Evolutionary conservation across 257 asterid species (phyloP), one percentile per base, ranked within the genome.

Genomic region (Leonotis leonurus): DNA sequence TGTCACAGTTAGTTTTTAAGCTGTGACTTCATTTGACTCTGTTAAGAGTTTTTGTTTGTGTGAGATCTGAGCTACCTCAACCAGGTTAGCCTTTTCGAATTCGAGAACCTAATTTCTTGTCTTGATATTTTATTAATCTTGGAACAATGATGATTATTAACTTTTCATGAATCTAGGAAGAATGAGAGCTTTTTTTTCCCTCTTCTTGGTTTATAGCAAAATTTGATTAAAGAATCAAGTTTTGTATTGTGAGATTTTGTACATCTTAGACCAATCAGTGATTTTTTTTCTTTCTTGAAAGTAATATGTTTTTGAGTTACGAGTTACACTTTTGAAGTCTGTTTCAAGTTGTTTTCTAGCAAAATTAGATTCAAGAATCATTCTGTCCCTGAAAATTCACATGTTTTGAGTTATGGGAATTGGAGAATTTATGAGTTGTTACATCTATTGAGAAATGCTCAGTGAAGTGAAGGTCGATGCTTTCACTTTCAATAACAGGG

Each of bases 31-130:
- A 46, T 9, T 55, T 40, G 68, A 61, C 71, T 48, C 56, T 43
- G 21, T 11, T 6, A 14, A 8, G 30, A 40, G 37, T n/a, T 27
- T 40, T 18, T 13, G 27, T 53, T 40, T 12, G 58, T 10, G 48
- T 43, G 77, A 70, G 79, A 75, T 79, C 81, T 48, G 73, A 40
- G 62, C 66, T n/a, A 56, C 62, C 54, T 39, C 32, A 46, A 35
- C 26, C 78, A 56, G 80, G 83, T 78, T 33, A 53, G 60, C 56
- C 67, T 46, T 24, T 57, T 29, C 13, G 4, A 36, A 26, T 33
- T 25, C 25, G 3, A 13, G 7, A 18, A 18, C 8, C 25, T 44
- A 6, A 17, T 44, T 7, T 8, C 18, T 17, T 6, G 25, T 7
- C 5, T 17, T 22, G 11, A 9, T 4, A 4, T 14, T 16, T 44